A percentile compares a stretch with the other conserved stretches of the same genome.
Conservation (phyloP, 192 early-diverging fungal genomes). For the Entophlyctis helioformis region DNA sequence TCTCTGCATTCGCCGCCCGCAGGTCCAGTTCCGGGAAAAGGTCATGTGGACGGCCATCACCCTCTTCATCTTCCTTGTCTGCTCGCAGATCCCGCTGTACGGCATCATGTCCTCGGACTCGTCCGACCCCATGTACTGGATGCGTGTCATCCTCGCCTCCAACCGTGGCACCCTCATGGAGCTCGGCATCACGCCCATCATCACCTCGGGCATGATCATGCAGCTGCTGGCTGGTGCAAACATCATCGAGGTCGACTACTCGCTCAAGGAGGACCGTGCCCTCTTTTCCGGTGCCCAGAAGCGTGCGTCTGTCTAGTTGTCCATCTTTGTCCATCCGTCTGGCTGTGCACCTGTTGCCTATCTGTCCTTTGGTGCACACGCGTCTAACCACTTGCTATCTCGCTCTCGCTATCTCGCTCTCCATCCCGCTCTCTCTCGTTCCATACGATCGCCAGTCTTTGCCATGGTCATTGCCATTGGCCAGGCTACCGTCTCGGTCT, state of each 20-base stretch:
- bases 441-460: constrained; percentile 58
- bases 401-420: not conserved
- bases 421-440: not conserved
- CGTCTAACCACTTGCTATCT: not conserved
- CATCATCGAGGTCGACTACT: constrained; percentile 98
- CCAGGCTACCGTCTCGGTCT: constrained; percentile 94
- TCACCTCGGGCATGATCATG: constrained; percentile 99
- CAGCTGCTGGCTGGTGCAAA: constrained; percentile 97
- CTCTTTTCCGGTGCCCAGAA: constrained; percentile 99
- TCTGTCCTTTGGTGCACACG: no score
- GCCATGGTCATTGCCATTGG: constrained; percentile 99
- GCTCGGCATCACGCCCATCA: constrained; percentile 98
- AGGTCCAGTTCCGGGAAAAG: constrained; percentile 97
- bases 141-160: constrained; percentile 98
- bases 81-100: constrained; percentile 98
- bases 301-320: constrained; percentile 31
- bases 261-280: constrained; percentile 95
- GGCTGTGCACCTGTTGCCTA: no score
- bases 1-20: not conserved
- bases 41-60: constrained; percentile 99
- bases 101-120: constrained; percentile 99
- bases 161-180: constrained; percentile 99
- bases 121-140: constrained; percentile 98
- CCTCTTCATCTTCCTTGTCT: constrained; percentile 97
- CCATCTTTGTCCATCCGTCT: no score